These are phyloP conservation scores for Cercophora sp. DNA, from an alignment of 495 filamentous ascomycete genomes.

Conservation along the genomic window DNA sequence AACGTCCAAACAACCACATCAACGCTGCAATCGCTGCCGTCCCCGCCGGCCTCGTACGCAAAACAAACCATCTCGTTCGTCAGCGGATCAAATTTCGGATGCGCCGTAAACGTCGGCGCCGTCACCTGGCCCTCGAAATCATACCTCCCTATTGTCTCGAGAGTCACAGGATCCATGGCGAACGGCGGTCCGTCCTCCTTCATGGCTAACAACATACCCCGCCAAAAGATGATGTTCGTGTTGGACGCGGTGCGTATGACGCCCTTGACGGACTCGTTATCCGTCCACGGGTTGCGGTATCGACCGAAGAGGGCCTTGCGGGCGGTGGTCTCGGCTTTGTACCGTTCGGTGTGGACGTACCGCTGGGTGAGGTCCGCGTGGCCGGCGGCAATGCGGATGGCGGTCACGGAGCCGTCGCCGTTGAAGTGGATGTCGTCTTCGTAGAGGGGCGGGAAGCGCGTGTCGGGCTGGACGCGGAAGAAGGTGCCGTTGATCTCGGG, in stretches of 20 bases:
- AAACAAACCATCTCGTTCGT: conserved; percentile 56
- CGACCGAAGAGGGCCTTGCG: conserved; percentile 43
- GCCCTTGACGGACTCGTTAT: conserved; percentile 46
- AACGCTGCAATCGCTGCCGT: conserved; percentile 39
- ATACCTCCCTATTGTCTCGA: conserved; percentile 52
- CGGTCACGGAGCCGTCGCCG: conserved; percentile 45
- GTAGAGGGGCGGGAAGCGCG: conserved; percentile 50
- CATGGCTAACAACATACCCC: conserved; percentile 47
- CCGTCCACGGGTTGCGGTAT: conserved; percentile 55
- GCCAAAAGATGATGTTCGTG: conserved; percentile 53
- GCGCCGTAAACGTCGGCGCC: conserved; percentile 54
- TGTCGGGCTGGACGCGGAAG: conserved; percentile 50
- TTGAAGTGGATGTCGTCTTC: conserved; percentile 52
- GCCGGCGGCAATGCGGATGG: conserved; percentile 49
- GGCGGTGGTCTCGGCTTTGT: conserved; percentile 37
- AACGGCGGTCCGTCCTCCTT: conserved; percentile 56
- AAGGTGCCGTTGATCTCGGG: conserved; percentile 50
- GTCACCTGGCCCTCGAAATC: conserved; percentile 56
- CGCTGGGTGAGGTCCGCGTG: conserved; percentile 47
- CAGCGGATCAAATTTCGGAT: conserved; percentile 57
- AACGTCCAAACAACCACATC: conserved; percentile 51
- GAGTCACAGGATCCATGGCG: conserved; percentile 51
- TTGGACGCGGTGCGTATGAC: conserved; percentile 50
- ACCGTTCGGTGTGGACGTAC: conserved; percentile 53
- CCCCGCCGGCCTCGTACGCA: conserved; percentile 49